Percentiles rank a stretch among this genome's conserved stretches.
These are phyloP conservation scores for Cystoderma amianthinum DNA, from an alignment of 768 basidiomycete species.

Conservation along the genomic window DNA sequence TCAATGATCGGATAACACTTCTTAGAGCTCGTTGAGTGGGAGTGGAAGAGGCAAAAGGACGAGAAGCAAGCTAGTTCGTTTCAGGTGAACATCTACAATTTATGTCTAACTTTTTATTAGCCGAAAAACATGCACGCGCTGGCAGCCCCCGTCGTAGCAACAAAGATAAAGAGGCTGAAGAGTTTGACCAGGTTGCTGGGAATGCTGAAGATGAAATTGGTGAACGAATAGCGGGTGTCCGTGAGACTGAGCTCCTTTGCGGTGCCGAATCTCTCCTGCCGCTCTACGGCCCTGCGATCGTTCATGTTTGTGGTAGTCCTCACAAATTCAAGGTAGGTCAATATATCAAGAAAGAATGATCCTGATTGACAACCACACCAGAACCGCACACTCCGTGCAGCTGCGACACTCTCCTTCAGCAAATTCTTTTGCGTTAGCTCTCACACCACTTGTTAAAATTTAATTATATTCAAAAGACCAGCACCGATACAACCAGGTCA, in stretches of 20 bases:
- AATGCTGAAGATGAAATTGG: slow-evolving; percentile 99
- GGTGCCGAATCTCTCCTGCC: slow-evolving; percentile 77
- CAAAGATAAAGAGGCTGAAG: slow-evolving; percentile 89
- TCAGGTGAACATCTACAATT: too few relatives aligned
- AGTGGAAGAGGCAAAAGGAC: slow-evolving; percentile 94
- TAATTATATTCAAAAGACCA: too few relatives aligned
- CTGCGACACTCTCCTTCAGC: slow-evolving; percentile 84
- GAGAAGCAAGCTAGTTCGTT: slow-evolving; percentile 72
- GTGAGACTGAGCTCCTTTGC: slow-evolving; percentile 84
- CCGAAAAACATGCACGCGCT: too few relatives aligned
- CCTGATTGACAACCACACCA: slow-evolving; percentile 24
- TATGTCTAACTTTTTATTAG: too few relatives aligned
- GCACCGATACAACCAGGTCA: too few relatives aligned
- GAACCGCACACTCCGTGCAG: slow-evolving; percentile 82
- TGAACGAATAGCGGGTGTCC: slow-evolving; percentile 80
- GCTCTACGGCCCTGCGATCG: slow-evolving; percentile 83
- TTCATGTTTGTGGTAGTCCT: slow-evolving; percentile 86
- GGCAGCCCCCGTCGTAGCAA: too few relatives aligned
- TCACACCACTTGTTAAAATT: too few relatives aligned
- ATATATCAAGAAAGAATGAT: neutral
- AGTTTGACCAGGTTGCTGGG: too few relatives aligned
- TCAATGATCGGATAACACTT: slow-evolving; percentile 41
- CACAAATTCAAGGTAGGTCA: slow-evolving; percentile 78
- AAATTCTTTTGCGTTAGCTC: slow-evolving; percentile 96
- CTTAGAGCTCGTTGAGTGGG: slow-evolving; percentile 90